phyloP scores from a whole-genome alignment of 1,284 basidiomycete genomes.

The Cutaneotrichosporon cyanovorans region DNA sequence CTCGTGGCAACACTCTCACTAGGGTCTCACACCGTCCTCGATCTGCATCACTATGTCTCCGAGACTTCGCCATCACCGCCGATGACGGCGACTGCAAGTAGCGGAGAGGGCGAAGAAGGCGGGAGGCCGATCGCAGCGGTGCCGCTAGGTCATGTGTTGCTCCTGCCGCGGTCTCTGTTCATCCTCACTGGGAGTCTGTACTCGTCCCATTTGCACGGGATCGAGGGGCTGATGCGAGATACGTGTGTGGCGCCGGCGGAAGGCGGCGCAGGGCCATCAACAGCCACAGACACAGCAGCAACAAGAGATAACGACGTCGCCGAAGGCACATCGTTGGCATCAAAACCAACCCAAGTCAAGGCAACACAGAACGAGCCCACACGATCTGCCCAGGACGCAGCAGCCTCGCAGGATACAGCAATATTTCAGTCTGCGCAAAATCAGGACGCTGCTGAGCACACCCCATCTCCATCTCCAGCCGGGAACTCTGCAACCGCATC shows the following conservation, averaged over 20 bases:
- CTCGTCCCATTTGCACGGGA: constrained; percentile 64
- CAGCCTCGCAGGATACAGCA: too few relatives aligned
- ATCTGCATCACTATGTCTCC: constrained; percentile 66
- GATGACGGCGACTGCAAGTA: constrained; percentile 22
- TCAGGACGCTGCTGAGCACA: too few relatives aligned
- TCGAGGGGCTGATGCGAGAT: constrained; percentile 50
- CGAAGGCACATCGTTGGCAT: not conserved
- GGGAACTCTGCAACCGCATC: too few relatives aligned
- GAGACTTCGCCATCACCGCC: constrained; percentile 37
- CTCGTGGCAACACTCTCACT: constrained; percentile 84
- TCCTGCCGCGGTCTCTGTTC: constrained; percentile 73
- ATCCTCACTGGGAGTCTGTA: constrained; percentile 67
- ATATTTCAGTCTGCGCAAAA: too few relatives aligned
- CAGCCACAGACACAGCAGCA: not conserved
- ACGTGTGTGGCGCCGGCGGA: not conserved
- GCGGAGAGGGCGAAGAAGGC: not conserved
- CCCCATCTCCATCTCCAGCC: too few relatives aligned
- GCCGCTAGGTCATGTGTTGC: constrained; percentile 64
- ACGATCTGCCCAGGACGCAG: too few relatives aligned
- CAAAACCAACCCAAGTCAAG: too few relatives aligned
- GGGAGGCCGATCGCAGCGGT: constrained; percentile 56
- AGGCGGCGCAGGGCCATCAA: not conserved
- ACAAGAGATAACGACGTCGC: not conserved
- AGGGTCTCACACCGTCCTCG: constrained; percentile 72
- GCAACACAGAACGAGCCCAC: too few relatives aligned